phyloP scores from a whole-genome alignment of 257 asterid species.

The Solanum virginianum region DNA sequence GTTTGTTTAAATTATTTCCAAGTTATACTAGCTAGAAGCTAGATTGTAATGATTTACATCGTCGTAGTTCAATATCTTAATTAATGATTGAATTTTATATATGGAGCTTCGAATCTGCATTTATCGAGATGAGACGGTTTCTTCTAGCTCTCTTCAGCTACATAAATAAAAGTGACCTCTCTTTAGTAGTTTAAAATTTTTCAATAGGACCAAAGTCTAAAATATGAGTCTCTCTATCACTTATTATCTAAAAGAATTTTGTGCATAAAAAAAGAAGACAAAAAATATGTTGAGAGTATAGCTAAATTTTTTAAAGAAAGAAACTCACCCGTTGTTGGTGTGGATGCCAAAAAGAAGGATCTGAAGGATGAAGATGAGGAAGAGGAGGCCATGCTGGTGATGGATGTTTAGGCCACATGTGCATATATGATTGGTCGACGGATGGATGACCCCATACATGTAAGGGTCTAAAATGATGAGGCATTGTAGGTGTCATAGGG shows the following conservation, averaged over 20 bases:
- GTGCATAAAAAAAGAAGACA: too few species aligned
- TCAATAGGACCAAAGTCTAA: too few species aligned
- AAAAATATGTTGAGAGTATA: neutral
- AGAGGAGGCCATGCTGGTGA: slow-evolving; percentile 19
- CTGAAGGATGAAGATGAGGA: slow-evolving; percentile 14
- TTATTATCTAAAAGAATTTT: too few species aligned
- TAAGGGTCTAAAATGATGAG: slow-evolving; percentile 65
- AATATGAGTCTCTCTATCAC: too few species aligned
- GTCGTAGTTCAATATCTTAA: neutral
- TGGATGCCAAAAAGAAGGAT: slow-evolving; percentile 53
- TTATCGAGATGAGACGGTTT: neutral
- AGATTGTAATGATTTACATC: neutral
- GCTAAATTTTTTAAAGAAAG: neutral
- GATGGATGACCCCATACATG: slow-evolving; percentile 98
- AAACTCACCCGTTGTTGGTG: slow-evolving; percentile 50
- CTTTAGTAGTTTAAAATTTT: neutral
- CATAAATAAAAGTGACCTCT: neutral
- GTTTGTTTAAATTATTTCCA: neutral
- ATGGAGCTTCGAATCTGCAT: neutral
- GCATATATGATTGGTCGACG: slow-evolving; percentile 59
- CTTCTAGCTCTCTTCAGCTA: neutral
- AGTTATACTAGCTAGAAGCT: neutral
- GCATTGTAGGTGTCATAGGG: slow-evolving; percentile 28
- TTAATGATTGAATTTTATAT: neutral
- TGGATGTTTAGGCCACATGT: slow-evolving; percentile 73